phyloP scores from a whole-genome alignment of 257 asterid species.

The Solanum bulbocastanum region DNA sequence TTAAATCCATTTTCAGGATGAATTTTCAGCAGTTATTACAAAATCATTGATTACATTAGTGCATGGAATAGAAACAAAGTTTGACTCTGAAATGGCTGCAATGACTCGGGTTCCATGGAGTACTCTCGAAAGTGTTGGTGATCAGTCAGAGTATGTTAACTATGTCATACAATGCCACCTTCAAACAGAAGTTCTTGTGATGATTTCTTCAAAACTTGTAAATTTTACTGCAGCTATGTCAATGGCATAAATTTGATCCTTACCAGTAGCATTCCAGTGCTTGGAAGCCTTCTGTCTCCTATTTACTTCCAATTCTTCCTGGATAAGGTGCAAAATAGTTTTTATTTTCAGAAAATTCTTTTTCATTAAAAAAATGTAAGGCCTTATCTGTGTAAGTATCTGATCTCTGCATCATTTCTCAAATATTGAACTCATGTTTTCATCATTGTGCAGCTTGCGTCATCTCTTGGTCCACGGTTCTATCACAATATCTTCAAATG shows the following conservation, averaged over 20 bases:
- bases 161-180: neutral
- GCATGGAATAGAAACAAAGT: constrained; percentile 90
- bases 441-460: constrained; percentile 63
- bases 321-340: constrained; percentile 45
- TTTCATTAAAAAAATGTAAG: neutral
- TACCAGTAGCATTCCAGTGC: constrained; percentile 84
- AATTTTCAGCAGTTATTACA: constrained; percentile 93
- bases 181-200: neutral
- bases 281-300: constrained; percentile 90
- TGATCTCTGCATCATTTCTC: neutral
- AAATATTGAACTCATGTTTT: neutral
- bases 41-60: constrained; percentile 85
- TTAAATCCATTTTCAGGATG: constrained; percentile 56
- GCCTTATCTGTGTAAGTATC: neutral
- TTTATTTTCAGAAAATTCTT: neutral
- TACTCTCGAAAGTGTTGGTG: constrained; percentile 98
- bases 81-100: constrained; percentile 91
- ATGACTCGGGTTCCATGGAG: constrained; percentile 99
- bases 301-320: constrained; percentile 91
- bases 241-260: constrained; percentile 75
- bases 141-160: constrained; percentile 86
- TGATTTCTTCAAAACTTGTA: constrained; percentile 10
- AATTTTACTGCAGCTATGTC: constrained; percentile 73
- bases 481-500: constrained; percentile 86
- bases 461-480: constrained; percentile 94